phyloP scores from a whole-genome alignment of 352 stramenopile species.

The Pythium sp. region DNA sequence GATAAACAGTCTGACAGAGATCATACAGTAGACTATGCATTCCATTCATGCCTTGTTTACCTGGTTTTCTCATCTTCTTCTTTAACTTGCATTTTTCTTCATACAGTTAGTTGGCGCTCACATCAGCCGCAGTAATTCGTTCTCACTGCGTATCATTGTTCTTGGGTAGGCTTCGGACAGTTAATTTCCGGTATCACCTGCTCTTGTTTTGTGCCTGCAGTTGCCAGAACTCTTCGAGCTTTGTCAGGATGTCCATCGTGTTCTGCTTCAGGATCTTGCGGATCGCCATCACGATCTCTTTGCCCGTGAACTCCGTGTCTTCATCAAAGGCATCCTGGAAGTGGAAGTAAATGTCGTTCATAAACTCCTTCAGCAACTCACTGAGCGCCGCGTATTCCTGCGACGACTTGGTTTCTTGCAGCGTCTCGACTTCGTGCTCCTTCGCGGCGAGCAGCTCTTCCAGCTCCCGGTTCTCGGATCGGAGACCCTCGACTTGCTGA shows the following conservation, averaged over 20 bases:
- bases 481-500: constrained; percentile 44
- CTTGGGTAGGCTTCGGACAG: neutral
- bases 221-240: constrained; percentile 74
- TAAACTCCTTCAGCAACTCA: constrained; percentile 80
- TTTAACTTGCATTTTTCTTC: neutral
- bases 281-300: constrained; percentile 80
- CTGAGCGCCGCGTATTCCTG: constrained; percentile 58
- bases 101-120: constrained; percentile 1
- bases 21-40: neutral
- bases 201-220: constrained; percentile 31
- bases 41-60: constrained; percentile 4
- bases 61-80: neutral
- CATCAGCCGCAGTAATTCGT: neutral
- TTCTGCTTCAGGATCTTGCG: constrained; percentile 85
- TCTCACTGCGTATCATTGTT: neutral
- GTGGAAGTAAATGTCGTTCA: constrained; percentile 88
- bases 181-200: neutral
- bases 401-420: constrained; percentile 44
- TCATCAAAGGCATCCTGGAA: constrained; percentile 85
- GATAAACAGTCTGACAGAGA: neutral
- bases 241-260: constrained; percentile 71
- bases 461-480: constrained; percentile 41
- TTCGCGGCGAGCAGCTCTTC: constrained; percentile 47
- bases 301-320: constrained; percentile 78
- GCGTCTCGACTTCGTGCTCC: constrained; percentile 43